A percentile compares a stretch with the other conserved stretches of the same genome.
phyloP scores from a whole-genome alignment of 1,284 basidiomycete genomes.

The Apiotrichum mycotoxinovorans region DNA sequence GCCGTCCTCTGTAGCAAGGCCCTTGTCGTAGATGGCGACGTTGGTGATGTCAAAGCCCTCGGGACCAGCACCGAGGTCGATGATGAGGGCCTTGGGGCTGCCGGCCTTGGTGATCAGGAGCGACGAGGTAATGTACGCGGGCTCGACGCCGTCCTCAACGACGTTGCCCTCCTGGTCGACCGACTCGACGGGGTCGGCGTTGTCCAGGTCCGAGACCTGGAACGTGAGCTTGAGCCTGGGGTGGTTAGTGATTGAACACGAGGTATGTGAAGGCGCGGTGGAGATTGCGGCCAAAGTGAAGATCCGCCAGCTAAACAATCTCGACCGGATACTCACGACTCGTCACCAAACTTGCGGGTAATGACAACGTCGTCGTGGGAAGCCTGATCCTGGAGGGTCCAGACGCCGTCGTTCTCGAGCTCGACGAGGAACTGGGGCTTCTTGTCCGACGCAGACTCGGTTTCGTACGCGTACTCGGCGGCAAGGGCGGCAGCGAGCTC shows the following conservation, averaged over 20 bases:
- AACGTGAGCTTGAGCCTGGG: slow-evolving; percentile 47
- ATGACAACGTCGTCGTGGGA: slow-evolving; percentile 82
- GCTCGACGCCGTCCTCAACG: slow-evolving; percentile 56
- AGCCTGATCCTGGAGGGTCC: slow-evolving; percentile 73
- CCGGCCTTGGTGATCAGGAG: slow-evolving; percentile 72
- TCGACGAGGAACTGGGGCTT: slow-evolving; percentile 72
- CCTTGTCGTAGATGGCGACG: slow-evolving; percentile 73
- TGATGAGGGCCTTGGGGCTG: slow-evolving; percentile 63
- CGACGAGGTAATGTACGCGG: slow-evolving; percentile 56
- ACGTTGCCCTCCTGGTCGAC: slow-evolving; percentile 19
- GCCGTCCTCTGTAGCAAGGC: slow-evolving; percentile 72
- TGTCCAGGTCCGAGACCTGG: slow-evolving; percentile 49
- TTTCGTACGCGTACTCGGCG: slow-evolving; percentile 83
- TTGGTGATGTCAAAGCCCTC: slow-evolving; percentile 84
- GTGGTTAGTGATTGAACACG: background rate
- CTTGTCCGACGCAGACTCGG: slow-evolving; percentile 57
- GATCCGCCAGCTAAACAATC: background rate
- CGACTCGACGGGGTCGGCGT: slow-evolving; percentile 16
- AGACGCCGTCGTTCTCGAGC: slow-evolving; percentile 71
- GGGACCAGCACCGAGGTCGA: slow-evolving; percentile 79
- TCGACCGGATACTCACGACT: slow-evolving; percentile 62
- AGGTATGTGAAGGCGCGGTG: slow-evolving; percentile 4
- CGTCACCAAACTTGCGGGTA: slow-evolving; percentile 81
- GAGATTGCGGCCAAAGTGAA: background rate
- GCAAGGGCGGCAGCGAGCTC: slow-evolving; percentile 69